Conservation (phyloP, 2,329 filamentous ascomycete genomes). For the Chaetomiaceae sp. region DNA sequence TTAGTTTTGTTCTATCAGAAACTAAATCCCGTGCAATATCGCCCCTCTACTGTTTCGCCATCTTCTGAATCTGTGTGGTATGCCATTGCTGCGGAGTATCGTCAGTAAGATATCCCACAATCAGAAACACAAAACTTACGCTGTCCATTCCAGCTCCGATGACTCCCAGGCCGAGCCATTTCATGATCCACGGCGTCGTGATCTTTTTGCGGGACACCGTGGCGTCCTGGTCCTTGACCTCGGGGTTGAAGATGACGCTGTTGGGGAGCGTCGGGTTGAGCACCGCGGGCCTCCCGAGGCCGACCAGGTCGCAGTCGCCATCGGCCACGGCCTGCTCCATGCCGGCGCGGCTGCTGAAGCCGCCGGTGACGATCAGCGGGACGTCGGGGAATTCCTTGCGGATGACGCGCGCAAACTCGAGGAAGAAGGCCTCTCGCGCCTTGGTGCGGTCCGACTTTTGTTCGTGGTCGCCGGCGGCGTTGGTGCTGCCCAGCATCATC, state of each 20-base stretch:
- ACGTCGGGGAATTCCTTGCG: conserved; percentile 41
- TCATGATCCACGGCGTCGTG: conserved; percentile 6
- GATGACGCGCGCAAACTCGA: conserved; percentile 56
- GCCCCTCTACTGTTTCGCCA: conserved; percentile 1
- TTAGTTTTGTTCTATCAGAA: too few relatives aligned
- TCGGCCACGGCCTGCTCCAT: conserved; percentile 38
- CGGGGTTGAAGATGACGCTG: conserved; percentile 33
- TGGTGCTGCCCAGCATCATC: conserved; percentile 32
- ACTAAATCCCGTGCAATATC: too few relatives aligned
- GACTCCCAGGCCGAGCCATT: conserved; percentile 1
- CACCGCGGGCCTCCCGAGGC: conserved; percentile 36
- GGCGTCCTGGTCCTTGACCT: conserved; percentile 33
- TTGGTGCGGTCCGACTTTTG: conserved; percentile 40
- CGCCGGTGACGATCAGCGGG: conserved; percentile 56
- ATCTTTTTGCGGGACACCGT: conserved; percentile 28
- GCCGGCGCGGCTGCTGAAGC: conserved; percentile 48
- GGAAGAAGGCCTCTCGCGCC: conserved; percentile 62
- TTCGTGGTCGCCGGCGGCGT: conserved; percentile 17
- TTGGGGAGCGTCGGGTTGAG: conserved; percentile 36
- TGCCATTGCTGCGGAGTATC: conserved; percentile 7
- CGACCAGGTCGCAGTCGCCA: conserved; percentile 39
- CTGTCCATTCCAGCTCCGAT: conserved; percentile 15
- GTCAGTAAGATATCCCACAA: neutral
- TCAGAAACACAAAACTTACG: conserved; percentile 1
- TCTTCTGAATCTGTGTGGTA: neutral